These are phyloP conservation scores for Penicillium arizonense DNA, from an alignment of 495 filamentous ascomycete species.

Conservation along the genomic window DNA sequence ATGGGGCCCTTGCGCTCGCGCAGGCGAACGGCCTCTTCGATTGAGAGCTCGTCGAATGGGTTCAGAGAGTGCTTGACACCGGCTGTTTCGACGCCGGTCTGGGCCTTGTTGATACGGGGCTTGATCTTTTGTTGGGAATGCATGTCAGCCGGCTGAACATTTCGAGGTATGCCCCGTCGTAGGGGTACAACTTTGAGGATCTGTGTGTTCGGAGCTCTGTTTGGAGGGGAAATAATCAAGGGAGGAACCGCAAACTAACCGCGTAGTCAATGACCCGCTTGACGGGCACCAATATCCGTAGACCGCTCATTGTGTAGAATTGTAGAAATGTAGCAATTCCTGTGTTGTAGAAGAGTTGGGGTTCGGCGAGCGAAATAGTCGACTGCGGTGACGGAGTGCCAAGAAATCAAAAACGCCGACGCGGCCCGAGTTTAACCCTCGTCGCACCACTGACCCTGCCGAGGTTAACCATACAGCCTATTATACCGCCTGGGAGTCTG, in stretches of 20 bases:
- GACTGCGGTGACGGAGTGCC: constrained; percentile 33
- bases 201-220: constrained; percentile 5
- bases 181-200: constrained; percentile 8
- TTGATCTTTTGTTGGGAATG: constrained; percentile 64
- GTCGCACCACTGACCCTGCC: constrained; percentile 29
- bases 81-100: constrained; percentile 86
- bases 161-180: neutral
- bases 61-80: constrained; percentile 98
- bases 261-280: constrained; percentile 99
- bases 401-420: constrained; percentile 33
- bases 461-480: constrained; percentile 33
- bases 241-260: constrained; percentile 49
- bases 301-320: constrained; percentile 58
- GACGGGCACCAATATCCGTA: constrained; percentile 91
- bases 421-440: constrained; percentile 39
- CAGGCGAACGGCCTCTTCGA: constrained; percentile 92
- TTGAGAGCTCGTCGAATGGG: constrained; percentile 96
- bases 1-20: constrained; percentile 69
- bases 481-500: constrained; percentile 2
- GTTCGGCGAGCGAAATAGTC: constrained; percentile 15
- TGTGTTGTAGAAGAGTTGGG: constrained; percentile 10
- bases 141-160: constrained; percentile 4
- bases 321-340: constrained; percentile 11
- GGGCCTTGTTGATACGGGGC: constrained; percentile 93
- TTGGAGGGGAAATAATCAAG: neutral